Evolutionary conservation across 2,329 filamentous ascomycete genomes (phyloP).

Genomic region (Xylaria sp.): DNA sequence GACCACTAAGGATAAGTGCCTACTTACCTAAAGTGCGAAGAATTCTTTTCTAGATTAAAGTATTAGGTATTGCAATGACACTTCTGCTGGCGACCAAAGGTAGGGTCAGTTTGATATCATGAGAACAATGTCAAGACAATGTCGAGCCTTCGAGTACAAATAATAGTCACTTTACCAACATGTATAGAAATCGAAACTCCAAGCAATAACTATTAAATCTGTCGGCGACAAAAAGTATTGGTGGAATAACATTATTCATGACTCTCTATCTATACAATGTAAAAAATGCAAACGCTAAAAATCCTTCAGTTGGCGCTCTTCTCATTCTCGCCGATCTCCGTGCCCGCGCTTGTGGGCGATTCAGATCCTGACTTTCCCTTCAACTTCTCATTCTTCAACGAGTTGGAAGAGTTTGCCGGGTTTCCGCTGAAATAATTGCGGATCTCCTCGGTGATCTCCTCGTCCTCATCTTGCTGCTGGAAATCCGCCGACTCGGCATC

Average conservation of each 20-base stretch:
- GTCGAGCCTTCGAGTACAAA: background rate
- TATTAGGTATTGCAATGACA: background rate
- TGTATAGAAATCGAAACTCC: background rate
- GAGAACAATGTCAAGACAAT: background rate
- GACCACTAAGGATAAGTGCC: too few species aligned
- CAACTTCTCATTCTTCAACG: conserved; percentile 43
- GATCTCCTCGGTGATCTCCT: conserved; percentile 63
- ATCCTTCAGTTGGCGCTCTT: conserved; percentile 15
- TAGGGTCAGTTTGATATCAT: background rate
- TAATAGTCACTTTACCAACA: background rate
- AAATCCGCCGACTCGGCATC: conserved; percentile 54
- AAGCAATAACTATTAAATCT: background rate
- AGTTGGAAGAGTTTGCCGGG: conserved; percentile 25
- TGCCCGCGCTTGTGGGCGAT: conserved; percentile 11
- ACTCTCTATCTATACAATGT: conserved; percentile 7
- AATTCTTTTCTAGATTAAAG: too few species aligned
- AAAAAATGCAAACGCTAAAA: conserved; percentile 19
- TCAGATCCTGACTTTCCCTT: conserved; percentile 30
- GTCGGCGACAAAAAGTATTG: background rate
- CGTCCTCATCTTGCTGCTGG: conserved; percentile 57
- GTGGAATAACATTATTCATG: background rate
- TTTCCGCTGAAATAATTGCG: conserved; percentile 61
- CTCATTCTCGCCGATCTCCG: conserved; percentile 22
- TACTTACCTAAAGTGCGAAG: too few species aligned
- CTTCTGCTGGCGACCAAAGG: background rate